Percentiles rank a stretch among this genome's conserved stretches.
phyloP scores from a whole-genome alignment of 2,329 filamentous ascomycete genomes.

The Orbilia oligospora region DNA sequence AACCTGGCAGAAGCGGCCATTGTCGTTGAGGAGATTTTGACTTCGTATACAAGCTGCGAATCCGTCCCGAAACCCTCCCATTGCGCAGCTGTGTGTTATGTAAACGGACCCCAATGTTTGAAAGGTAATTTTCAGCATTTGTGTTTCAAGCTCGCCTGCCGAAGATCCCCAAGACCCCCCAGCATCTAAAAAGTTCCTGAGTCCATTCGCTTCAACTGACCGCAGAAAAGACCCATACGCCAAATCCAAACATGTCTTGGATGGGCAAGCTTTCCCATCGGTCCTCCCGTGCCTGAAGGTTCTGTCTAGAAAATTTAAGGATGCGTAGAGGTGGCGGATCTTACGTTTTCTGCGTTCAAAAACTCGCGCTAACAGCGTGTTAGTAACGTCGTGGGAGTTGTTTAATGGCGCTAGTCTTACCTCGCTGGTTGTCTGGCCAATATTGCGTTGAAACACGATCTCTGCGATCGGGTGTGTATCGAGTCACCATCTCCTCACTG shows the following conservation, averaged over 20 bases:
- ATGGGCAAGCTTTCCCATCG: background rate
- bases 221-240: background rate
- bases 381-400: background rate
- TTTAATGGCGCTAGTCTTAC: background rate
- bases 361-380: background rate
- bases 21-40: background rate
- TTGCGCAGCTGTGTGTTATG: background rate
- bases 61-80: background rate
- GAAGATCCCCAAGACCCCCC: background rate
- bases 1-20: background rate
- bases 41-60: background rate
- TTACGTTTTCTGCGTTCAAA: background rate
- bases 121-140: background rate
- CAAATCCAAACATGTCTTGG: background rate
- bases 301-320: background rate
- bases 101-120: background rate
- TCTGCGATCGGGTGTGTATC: background rate
- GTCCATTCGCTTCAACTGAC: background rate
- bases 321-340: background rate
- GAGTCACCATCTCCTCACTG: background rate
- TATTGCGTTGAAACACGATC: background rate
- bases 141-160: background rate
- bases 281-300: background rate
- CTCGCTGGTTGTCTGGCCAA: background rate
- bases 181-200: background rate